Percentiles rank a stretch among this genome's conserved stretches.
Evolutionary conservation across 2,329 filamentous ascomycete genomes (phyloP).

Genomic region (Ceratocystis albifundus): DNA sequence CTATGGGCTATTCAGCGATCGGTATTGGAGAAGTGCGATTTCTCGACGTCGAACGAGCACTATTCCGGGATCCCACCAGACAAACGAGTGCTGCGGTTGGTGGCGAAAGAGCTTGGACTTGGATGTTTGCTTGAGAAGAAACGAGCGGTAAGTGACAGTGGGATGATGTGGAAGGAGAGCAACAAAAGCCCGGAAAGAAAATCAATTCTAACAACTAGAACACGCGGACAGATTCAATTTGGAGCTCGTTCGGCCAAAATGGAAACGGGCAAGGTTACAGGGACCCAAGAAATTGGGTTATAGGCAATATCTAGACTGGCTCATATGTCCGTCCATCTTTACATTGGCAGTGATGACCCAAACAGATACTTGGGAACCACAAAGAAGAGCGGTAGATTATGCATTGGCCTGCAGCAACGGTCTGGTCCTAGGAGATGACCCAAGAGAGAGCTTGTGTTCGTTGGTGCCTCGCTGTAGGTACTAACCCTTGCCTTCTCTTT

Average conservation of each 20-base stretch:
- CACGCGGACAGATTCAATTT: slow-evolving; percentile 59
- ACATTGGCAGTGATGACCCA: slow-evolving; percentile 49
- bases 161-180: slow-evolving; percentile 12
- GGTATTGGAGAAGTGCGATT: slow-evolving; percentile 81
- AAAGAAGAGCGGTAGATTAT: not conserved
- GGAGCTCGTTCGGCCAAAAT: slow-evolving; percentile 75
- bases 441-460: slow-evolving; percentile 34
- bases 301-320: not conserved
- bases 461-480: slow-evolving; percentile 41
- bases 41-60: slow-evolving; percentile 33
- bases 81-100: slow-evolving; percentile 56
- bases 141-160: slow-evolving; percentile 17
- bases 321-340: not conserved
- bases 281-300: slow-evolving; percentile 36
- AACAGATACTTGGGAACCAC: slow-evolving; percentile 65
- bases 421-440: slow-evolving; percentile 18
- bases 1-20: slow-evolving; percentile 62
- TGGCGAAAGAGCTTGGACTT: slow-evolving; percentile 17
- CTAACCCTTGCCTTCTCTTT: slow-evolving; percentile 16
- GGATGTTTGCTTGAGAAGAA: slow-evolving; percentile 9
- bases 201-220: not conserved
- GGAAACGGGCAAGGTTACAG: slow-evolving; percentile 57
- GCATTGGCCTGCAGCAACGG: slow-evolving; percentile 9
- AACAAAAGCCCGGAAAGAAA: no score
- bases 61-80: slow-evolving; percentile 51